Evolutionary conservation across 2,329 filamentous ascomycete genomes (phyloP), one percentile per base, ranked within the genome.

Genomic region (Fusarium continuum): DNA sequence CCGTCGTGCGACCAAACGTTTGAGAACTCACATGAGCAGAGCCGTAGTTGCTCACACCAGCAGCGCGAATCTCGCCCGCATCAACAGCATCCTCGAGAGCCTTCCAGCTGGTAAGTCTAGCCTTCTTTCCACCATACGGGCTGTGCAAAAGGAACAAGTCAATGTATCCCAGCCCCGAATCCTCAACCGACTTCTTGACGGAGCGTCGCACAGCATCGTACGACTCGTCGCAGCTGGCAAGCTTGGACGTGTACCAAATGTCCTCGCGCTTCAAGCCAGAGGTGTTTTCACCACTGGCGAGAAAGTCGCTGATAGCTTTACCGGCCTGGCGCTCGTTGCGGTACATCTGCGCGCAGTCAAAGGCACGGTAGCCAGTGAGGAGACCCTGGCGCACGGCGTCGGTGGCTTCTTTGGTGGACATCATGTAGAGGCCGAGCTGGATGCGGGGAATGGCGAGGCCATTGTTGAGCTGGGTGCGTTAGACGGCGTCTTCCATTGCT

Each of bases 91-190:
- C 91, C 67, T 92, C 88, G 1, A 95, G 78, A 0, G 91, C 91
- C 66, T 79, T 83, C 91, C 91, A 95, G 70, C 89, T 91, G 31
- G 90, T 87, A 46, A 90, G 74, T 5, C 91, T 82, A 8, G 86
- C 87, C 67, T 84, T 75, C 69, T 82, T 87, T 2, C 91, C 91
- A 6, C 91, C 91, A 67, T 92, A 92, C 0, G 91, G 92, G 41
- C 87, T 90, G 72, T 95, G 92, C 51, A 95, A 79, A 10, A 96
- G 79, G 74, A 94, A 93, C 38, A 95, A 75, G 70, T 95, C 91
- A 52, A 94, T 86, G 73, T 93, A 93, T 1, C 86, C 89, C 25
- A 93, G 76, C 0, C 87, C 89, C 20, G 85, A 88, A 52, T 84
- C 83, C 40, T 86, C 81, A 5, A 93, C 80, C 25, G 85, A 89